Evolutionary conservation across 768 basidiomycete species (phyloP).

Genomic region (Boletus rubescentipes): DNA sequence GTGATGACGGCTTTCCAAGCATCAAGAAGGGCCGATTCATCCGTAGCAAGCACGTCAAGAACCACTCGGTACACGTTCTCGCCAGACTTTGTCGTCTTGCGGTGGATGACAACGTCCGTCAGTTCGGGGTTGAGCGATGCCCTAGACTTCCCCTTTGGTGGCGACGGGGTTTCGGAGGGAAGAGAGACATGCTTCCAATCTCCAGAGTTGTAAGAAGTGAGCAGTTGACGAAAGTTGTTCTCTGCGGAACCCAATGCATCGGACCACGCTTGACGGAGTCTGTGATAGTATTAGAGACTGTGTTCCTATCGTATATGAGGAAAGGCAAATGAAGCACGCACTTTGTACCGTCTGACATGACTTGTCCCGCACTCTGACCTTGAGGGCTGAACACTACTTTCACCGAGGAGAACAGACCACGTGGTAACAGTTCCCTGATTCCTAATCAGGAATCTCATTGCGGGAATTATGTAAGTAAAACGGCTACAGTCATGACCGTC

Average conservation of each 20-base stretch:
- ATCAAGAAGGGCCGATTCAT: slow-evolving; percentile 60
- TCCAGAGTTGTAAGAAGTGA: slow-evolving; percentile 63
- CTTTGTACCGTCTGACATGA: slow-evolving; percentile 65
- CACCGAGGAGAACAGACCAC: slow-evolving; percentile 1
- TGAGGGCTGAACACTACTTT: not conserved
- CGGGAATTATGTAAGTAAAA: not conserved
- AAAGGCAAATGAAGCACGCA: slow-evolving; percentile 23
- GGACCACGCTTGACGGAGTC: slow-evolving; percentile 83
- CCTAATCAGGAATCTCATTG: slow-evolving; percentile 3
- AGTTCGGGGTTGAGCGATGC: slow-evolving; percentile 54
- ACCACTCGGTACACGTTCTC: slow-evolving; percentile 80
- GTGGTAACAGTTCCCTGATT: not conserved
- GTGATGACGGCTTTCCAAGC: slow-evolving; percentile 78
- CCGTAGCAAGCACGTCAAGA: slow-evolving; percentile 70
- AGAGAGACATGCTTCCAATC: slow-evolving; percentile 81
- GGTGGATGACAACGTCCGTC: slow-evolving; percentile 75
- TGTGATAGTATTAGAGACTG: slow-evolving; percentile 26
- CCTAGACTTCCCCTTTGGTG: slow-evolving; percentile 64
- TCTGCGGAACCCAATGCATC: slow-evolving; percentile 73
- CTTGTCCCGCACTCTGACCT: not conserved
- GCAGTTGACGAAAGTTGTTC: slow-evolving; percentile 70
- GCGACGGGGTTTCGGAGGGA: slow-evolving; percentile 39
- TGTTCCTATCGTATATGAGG: not conserved
- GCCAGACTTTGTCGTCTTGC: slow-evolving; percentile 64
- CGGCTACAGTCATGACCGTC: slow-evolving; percentile 8